phyloP scores from a whole-genome alignment of 495 filamentous ascomycete species.

The Tirmania nivea region DNA sequence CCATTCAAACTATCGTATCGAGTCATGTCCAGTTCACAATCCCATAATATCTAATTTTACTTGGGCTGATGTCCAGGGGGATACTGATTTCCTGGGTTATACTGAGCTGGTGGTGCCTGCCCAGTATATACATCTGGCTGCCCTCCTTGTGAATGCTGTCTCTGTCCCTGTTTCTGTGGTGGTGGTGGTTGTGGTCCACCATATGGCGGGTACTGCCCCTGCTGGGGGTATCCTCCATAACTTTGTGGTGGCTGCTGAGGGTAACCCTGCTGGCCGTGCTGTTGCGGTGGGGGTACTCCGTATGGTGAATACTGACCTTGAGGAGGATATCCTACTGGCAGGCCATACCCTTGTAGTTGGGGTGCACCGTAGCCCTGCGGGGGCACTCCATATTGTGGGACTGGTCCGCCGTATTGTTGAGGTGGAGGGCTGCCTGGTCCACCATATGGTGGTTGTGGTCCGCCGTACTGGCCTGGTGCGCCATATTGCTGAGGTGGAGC shows the following conservation, averaged over 20 bases:
- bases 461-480: neutral
- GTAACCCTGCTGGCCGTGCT: constrained; percentile 2
- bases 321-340: constrained; percentile 1
- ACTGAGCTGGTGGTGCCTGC: constrained; percentile 4
- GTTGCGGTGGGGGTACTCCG: neutral
- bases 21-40: too few relatives aligned
- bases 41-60: too few relatives aligned
- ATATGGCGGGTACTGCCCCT: constrained; percentile 1
- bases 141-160: neutral
- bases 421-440: neutral
- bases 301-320: neutral
- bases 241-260: constrained; percentile 5
- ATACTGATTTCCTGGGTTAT: constrained; percentile 4
- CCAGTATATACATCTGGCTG: neutral
- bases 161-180: neutral
- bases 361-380: neutral
- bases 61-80: neutral
- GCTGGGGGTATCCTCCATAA: constrained; percentile 4
- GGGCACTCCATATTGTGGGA: neutral
- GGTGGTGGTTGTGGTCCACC: too few relatives aligned
- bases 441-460: neutral
- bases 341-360: neutral
- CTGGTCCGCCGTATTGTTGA: constrained; percentile 6
- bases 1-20: too few relatives aligned
- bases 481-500: constrained; percentile 6